Evolutionary conservation across 495 filamentous ascomycete species (phyloP).

Genomic region (Glarea lozoyensis): DNA sequence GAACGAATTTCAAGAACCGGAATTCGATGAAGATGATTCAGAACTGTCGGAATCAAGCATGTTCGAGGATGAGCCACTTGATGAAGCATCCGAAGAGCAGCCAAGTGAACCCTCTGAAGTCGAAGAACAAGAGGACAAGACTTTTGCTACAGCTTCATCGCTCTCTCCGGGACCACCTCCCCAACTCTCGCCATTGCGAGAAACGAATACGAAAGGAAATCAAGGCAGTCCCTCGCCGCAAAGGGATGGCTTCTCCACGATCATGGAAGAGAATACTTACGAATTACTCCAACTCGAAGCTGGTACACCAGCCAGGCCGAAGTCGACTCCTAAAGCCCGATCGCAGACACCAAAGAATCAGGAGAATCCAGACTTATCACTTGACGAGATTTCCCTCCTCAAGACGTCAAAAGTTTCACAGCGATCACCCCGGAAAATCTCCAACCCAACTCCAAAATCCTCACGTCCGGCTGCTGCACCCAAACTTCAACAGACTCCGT

Average conservation of each 20-base stretch:
- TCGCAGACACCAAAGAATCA: background rate
- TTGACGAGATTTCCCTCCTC: constrained; percentile 9
- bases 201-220: constrained; percentile 35
- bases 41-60: constrained; percentile 10
- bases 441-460: constrained; percentile 2
- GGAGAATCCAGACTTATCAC: constrained; percentile 2
- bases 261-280: constrained; percentile 35
- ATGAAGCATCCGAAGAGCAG: constrained; percentile 21
- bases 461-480: constrained; percentile 9
- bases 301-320: constrained; percentile 2
- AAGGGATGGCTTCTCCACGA: constrained; percentile 33
- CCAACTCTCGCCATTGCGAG: constrained; percentile 36
- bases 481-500: constrained; percentile 6
- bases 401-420: constrained; percentile 4
- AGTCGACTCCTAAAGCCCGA: too few species aligned
- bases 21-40: constrained; percentile 24
- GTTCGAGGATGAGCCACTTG: constrained; percentile 18
- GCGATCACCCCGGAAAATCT: constrained; percentile 14
- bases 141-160: constrained; percentile 16
- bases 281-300: constrained; percentile 22
- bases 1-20: constrained; percentile 24
- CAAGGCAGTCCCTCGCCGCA: constrained; percentile 21
- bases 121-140: constrained; percentile 27
- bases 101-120: constrained; percentile 21
- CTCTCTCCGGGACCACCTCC: constrained; percentile 23